Base-by-base conservation (phyloP, 176 grass and related monocot genomes). In the Carex littledalei region DNA sequence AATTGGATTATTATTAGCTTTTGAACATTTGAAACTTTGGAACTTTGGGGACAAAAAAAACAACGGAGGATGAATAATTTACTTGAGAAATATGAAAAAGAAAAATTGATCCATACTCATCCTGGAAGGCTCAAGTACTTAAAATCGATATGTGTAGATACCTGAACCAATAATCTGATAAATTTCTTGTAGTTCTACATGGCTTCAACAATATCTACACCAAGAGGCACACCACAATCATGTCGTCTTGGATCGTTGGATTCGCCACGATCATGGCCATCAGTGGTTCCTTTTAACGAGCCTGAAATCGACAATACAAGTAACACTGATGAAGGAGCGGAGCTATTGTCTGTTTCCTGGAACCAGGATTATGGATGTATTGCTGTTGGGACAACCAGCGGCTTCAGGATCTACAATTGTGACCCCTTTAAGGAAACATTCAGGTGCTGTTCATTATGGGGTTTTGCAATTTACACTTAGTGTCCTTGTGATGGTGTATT, bases 351-450 rank as follows among this genome's bases (percentile, higher is more conserved):
- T 60, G 63, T 81, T 50, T 78, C 82, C 12, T 63, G 58, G 83
- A 45, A 69, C 65, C 16, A 67, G 63, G 78, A 70, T 37, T 66
- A 80, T 57, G 59, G 55, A 14, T 75, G 18, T 29, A 67, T 85
- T 84, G 65, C 87, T 43, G 83, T 47, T 0, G 76, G 75, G 15
- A 67, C 75, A 82, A 77, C 84, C 56, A 62, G 15, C 45, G 66
- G 76, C 74, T 85, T 78, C 41, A 81, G 34, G 15, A 82, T 66
- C 80, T 78, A 56, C 2, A 45, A 74, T 88, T 86, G 55, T 16
- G 89, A 63, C 58, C 91, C 81, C 73, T 86, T 53, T 41, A 71
- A 86, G 22, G 12, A 85, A 76, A 64, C 81, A 63, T 54, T 84
- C 13, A 71, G 58, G 39, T 76, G 55, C 34, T 55, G 47, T 73